These are phyloP conservation scores for Neurospora sp. DNA, from an alignment of 495 filamentous ascomycete species.

Conservation along the genomic window DNA sequence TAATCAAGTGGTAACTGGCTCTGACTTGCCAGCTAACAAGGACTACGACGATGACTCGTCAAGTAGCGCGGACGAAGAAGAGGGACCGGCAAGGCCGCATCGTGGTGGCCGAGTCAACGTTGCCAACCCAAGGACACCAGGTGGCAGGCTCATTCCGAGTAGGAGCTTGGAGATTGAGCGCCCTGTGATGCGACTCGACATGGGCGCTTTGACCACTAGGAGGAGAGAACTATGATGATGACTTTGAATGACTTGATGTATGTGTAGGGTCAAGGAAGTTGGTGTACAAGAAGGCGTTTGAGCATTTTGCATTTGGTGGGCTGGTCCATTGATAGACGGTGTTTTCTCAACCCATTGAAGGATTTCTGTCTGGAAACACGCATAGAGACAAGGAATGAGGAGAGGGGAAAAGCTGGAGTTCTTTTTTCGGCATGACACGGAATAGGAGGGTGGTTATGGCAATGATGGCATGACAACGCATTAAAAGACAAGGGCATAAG, in stretches of 20 bases:
- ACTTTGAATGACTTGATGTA: neutral
- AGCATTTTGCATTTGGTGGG: neutral
- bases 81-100: constrained; percentile 28
- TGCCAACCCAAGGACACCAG: constrained; percentile 44
- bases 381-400: neutral
- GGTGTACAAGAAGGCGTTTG: neutral
- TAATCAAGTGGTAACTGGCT: neutral
- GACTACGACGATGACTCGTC: constrained; percentile 24
- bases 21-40: neutral
- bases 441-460: neutral
- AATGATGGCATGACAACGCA: neutral
- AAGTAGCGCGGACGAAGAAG: constrained; percentile 26
- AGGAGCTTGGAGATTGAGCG: constrained; percentile 38
- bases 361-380: neutral
- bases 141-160: constrained; percentile 35
- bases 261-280: neutral
- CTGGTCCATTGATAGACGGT: neutral
- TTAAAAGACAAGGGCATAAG: neutral
- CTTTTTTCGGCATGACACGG: neutral
- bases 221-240: neutral
- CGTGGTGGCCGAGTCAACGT: constrained; percentile 42
- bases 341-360: neutral
- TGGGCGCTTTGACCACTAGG: constrained; percentile 3
- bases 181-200: constrained; percentile 27
- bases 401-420: neutral